Base-by-base conservation (phyloP, 2,329 filamentous ascomycete genomes). In the Calonectria ilicicola region DNA sequence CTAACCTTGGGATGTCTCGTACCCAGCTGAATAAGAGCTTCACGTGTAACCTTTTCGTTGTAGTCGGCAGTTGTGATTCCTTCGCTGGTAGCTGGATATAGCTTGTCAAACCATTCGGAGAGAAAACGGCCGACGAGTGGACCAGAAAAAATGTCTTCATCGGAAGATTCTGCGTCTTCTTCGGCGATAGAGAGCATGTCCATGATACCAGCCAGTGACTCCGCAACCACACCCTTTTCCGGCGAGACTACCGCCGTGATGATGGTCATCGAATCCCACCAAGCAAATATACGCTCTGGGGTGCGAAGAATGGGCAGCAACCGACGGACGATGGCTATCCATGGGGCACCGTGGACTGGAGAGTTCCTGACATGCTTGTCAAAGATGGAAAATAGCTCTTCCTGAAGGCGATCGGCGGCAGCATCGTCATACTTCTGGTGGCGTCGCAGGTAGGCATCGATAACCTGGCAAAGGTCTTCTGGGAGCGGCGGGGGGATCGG, bases 341-440 rank as follows among this genome's bases (percentile, higher is more conserved):
- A 97, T n/a, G 91, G 85, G 10, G 90, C 91, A 80, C 90, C 89
- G 76, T 91, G 90, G 64, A 88, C 82, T 2, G 89, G 85, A 27
- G 87, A 86, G 40, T 88, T 88, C 27, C 87, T 86, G 72, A 96
- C 90, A 75, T 91, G 87, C 79, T 89, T 91, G 70, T 92, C 87
- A 84, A 93, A 95, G 67, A 94, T 88, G 27, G 87, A 83, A 47
- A 93, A 85, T 9, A 97, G 87, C 77, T 95, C 94, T 47, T 95
- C 93, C 74, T 95, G 91, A 64, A 95, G 87, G 70, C 92, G 91
- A 76, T 94, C 93, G n/a, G 91, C 89, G 47, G 91, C 88, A 69
- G 88, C 84, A 65, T 95, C 93, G 78, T 96, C 94, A 75, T 91
- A 89, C 76, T 90, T 89, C 69, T 90, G 86, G 81, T 94, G 91